A percentile compares a stretch with the other conserved stretches of the same genome.
Evolutionary conservation across 805 yeast genomes (phyloP).

Genomic region (Brettanomyces nanus): DNA sequence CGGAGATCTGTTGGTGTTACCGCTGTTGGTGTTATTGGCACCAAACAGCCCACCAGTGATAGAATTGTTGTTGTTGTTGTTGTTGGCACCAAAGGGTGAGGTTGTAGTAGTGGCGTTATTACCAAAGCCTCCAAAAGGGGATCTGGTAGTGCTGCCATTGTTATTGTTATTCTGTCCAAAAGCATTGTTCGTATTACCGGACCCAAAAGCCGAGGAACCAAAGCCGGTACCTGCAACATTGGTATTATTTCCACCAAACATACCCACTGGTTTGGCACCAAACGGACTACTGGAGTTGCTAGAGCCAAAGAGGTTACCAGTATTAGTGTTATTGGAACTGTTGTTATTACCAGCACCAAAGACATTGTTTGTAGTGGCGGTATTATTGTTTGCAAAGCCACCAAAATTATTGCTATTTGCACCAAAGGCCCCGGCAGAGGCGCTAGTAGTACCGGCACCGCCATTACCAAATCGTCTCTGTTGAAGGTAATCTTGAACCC

Average conservation of each 20-base stretch:
- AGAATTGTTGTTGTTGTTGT: constrained; percentile 13
- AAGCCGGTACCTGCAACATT: constrained; percentile 10
- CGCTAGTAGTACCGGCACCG: constrained; percentile 19
- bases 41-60: constrained; percentile 31
- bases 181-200: constrained; percentile 1
- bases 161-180: constrained; percentile 9
- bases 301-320: constrained; percentile 33
- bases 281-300: constrained; percentile 16
- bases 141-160: constrained; percentile 1
- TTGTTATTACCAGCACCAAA: constrained; percentile 32
- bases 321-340: constrained; percentile 12
- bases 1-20: constrained; percentile 10
- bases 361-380: constrained; percentile 10
- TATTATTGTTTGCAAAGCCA: constrained; percentile 4
- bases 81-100: constrained; percentile 28
- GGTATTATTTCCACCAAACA: constrained; percentile 16
- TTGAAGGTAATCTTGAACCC: constrained; percentile 80
- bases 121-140: constrained; percentile 15
- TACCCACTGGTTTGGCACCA: constrained; percentile 9
- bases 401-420: constrained; percentile 16
- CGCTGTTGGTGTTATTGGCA: constrained; percentile 9
- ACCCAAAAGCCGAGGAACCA: constrained; percentile 27
- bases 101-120: constrained; percentile 15
- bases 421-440: constrained; percentile 20
- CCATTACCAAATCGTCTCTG: constrained; percentile 52